phyloP scores from a whole-genome alignment of 345 rosid species.

The Arabidopsis thaliana region DNA sequence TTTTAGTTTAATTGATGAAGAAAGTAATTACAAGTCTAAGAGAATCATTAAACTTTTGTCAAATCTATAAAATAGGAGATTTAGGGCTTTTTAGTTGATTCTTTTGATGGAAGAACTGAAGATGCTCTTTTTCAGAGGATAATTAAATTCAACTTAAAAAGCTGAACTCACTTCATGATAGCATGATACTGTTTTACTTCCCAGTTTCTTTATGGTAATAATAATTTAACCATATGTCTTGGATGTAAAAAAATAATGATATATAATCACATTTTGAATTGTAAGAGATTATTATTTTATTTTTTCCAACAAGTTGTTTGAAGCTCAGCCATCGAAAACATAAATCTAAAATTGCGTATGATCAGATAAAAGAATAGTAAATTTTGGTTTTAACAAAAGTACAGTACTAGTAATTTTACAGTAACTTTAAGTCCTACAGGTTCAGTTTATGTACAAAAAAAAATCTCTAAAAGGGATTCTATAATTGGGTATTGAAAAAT shows the following conservation, averaged over 20 bases:
- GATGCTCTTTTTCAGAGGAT: constrained; percentile 35
- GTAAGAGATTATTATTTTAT: background rate
- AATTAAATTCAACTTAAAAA: constrained; percentile 23
- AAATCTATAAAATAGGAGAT: constrained; percentile 16
- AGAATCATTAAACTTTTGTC: constrained; percentile 29
- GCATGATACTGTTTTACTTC: constrained; percentile 38
- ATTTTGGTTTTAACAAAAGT: constrained; percentile 20
- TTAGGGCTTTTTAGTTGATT: constrained; percentile 20
- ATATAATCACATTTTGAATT: background rate
- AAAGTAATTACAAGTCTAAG: constrained; percentile 15
- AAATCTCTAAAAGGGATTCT: constrained; percentile 7
- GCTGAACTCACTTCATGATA: constrained; percentile 33
- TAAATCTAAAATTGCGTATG: constrained; percentile 27
- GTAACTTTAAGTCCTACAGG: background rate
- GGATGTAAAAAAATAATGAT: background rate
- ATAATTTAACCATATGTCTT: constrained; percentile 13
- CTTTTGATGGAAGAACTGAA: constrained; percentile 41
- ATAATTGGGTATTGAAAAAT: constrained; percentile 19
- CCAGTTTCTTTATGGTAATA: constrained; percentile 30
- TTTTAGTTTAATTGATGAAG: background rate
- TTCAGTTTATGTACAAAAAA: background rate
- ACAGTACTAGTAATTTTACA: constrained; percentile 13
- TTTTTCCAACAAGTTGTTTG: too few species aligned
- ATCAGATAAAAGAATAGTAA: constrained; percentile 21
- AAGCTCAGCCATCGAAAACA: constrained; percentile 13